Percentiles rank a stretch among this genome's conserved stretches.
Evolutionary conservation across 768 basidiomycete species (phyloP).

Genomic region (Lactarius akahatsu): DNA sequence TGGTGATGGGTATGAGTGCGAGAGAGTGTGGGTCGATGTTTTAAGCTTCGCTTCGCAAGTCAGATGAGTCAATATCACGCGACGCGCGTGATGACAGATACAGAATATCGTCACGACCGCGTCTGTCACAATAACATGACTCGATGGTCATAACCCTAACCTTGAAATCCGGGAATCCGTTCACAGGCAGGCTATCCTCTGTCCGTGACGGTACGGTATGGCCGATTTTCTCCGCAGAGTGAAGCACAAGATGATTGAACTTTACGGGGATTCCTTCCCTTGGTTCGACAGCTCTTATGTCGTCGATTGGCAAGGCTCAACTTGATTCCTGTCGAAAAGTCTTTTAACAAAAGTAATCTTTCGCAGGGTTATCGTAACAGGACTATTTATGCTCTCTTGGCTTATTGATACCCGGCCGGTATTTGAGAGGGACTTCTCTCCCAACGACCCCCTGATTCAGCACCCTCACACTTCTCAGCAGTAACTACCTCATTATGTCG

Average conservation of each 20-base stretch:
- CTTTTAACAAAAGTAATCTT: slow-evolving; percentile 1
- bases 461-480: slow-evolving; percentile 30
- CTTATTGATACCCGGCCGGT: slow-evolving; percentile 38
- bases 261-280: slow-evolving; percentile 31
- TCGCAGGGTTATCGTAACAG: slow-evolving; percentile 36
- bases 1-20: background rate
- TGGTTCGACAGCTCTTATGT: slow-evolving; percentile 45
- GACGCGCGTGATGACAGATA: slow-evolving; percentile 4
- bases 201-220: slow-evolving; percentile 8
- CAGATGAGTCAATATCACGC: slow-evolving; percentile 3
- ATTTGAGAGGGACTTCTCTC: slow-evolving; percentile 33
- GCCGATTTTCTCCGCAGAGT: slow-evolving; percentile 13
- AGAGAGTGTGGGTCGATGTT: background rate
- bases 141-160: slow-evolving; percentile 7
- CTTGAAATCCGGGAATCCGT: background rate
- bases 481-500: slow-evolving; percentile 7
- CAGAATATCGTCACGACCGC: slow-evolving; percentile 13
- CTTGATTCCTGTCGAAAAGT: background rate
- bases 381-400: slow-evolving; percentile 46
- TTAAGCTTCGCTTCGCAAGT: background rate
- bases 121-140: slow-evolving; percentile 21
- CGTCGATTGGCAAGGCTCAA: slow-evolving; percentile 50
- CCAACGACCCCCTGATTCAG: slow-evolving; percentile 52
- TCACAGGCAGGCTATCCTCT: no score
- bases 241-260: slow-evolving; percentile 17